Evolutionary conservation across 2,329 filamentous ascomycete species (phyloP), one percentile per base, ranked within the genome.

Genomic region (Plenodomus lindquistii): DNA sequence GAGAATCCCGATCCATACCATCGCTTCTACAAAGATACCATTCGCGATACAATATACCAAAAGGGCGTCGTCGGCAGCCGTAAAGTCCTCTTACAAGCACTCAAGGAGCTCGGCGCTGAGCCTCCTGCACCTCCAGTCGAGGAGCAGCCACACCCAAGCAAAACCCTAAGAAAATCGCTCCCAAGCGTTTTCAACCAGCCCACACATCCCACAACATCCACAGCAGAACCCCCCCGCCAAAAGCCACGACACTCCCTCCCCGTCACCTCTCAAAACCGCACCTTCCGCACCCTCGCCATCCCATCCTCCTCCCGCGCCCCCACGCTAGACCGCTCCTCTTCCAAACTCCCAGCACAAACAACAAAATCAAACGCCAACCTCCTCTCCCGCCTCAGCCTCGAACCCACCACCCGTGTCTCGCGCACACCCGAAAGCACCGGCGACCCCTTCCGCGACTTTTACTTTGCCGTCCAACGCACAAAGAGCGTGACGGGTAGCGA

Each of bases 11-110:
- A 65, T 21, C 52, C 63, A 2, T 73, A 72, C 40, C 40, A 60
- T 38, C 60, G 65, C 4, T 73, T 67, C 53, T 74, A 73, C 55
- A 65, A 67, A 37, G 62, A 71, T 34, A 48, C 50, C 1, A 64
- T 73, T 16, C 55, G 59, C 3, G 57, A 66, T 16, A 65, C 62
- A 0, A 37, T 63, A 2, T 67, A 63, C 51, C 59, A 36, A 1
- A 59, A 66, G 35, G 60, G 62, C 10, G 43, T 73, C 10, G 42
- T 68, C 6, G 27, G 31, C 17, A 55, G 42, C 19, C 57, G 44
- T 40, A 46, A 46, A n/a, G 59, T 52, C 0, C 42, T 70, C 13
- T 7, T 55, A 13, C 46, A 27, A 10, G 66, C 65, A 18, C 45
- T 69, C 1, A 44, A 61, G 16, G 60, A 69, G 48, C 45, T 63